Evolutionary conservation across 768 basidiomycete species (phyloP), one percentile per base, ranked within the genome.

Genomic region (Suillus ampliporus): DNA sequence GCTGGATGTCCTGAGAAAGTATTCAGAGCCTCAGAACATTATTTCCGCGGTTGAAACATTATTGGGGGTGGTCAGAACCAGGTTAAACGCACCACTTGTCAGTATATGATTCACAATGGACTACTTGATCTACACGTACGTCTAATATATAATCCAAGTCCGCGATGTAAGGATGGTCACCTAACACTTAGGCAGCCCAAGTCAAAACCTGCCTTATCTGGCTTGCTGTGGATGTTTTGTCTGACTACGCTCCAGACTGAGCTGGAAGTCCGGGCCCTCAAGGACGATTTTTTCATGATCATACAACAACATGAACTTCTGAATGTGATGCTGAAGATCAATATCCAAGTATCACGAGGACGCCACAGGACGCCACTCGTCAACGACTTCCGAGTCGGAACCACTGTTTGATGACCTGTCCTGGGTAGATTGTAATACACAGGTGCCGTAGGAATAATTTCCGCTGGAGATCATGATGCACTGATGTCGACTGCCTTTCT

Each of bases 1-100:
- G 23, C 54, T 56, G 19, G 54, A 56, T 56, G 17, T 40, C 38
- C 54, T 56, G 54, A 56, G 54, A 56, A 56, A 56, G 38, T 56
- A 56, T 11, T 56, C 54, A 8, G 54, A 56, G 26, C 38, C 54
- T 19, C 38, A 56, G 38, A 41, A 26, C 11, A 26, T 40, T 26
- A 56, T 56, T 56, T 56, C 40, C n/a, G 54, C 54, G 38, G 54
- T 56, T 23, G 54, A 40, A 26, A 19, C 6, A 40, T 40, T 56
- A 56, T 40, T 26, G 19, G 26, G 38, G 23, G 54, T 40, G 17
- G 54, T 56, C 37, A 56, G 54, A 40, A 28, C 23, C 54, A 56
- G 38, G 26, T 56, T 56, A 56, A 28, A 40, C 26, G 38, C 54
- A n/a, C 54, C 54, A 23, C 54, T 56, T 56, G 40, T 56, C 17